Evolutionary conservation across 140 eudicot species (phyloP).

Genomic region (Ambrosia hybrid): DNA sequence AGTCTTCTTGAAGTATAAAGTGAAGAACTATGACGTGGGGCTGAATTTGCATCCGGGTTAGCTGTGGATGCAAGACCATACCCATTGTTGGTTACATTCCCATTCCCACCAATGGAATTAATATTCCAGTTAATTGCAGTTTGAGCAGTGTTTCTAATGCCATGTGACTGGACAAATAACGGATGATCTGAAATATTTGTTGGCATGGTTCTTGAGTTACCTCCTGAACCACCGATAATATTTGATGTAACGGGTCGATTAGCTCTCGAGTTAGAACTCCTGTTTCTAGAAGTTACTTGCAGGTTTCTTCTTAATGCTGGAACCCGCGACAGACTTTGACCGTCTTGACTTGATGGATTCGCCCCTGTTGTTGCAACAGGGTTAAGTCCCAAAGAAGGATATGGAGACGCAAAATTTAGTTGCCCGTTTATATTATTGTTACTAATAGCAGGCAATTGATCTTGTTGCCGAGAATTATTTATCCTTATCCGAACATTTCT

Average conservation of each 20-base stretch:
- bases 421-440: constrained; percentile 31
- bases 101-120: constrained; percentile 33
- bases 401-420: constrained; percentile 26
- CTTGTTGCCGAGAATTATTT: constrained; percentile 51
- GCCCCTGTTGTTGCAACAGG: constrained; percentile 36
- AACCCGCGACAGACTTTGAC: constrained; percentile 34
- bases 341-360: constrained; percentile 31
- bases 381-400: constrained; percentile 48
- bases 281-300: constrained; percentile 53
- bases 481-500: constrained; percentile 66
- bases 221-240: constrained; percentile 32
- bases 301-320: constrained; percentile 51
- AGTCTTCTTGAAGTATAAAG: constrained; percentile 61
- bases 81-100: constrained; percentile 26
- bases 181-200: constrained; percentile 70
- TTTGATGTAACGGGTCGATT: constrained; percentile 34
- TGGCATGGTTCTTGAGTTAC: constrained; percentile 43
- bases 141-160: constrained; percentile 41
- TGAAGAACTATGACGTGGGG: constrained; percentile 43
- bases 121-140: constrained; percentile 41
- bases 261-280: constrained; percentile 58
- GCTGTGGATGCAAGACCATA: constrained; percentile 39
- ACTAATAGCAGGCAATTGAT: constrained; percentile 25
- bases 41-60: constrained; percentile 40
- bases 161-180: constrained; percentile 51